Evolutionary conservation across 2,329 filamentous ascomycete species (phyloP), one percentile per base, ranked within the genome.

Genomic region (Tolypocladium guangdongense): DNA sequence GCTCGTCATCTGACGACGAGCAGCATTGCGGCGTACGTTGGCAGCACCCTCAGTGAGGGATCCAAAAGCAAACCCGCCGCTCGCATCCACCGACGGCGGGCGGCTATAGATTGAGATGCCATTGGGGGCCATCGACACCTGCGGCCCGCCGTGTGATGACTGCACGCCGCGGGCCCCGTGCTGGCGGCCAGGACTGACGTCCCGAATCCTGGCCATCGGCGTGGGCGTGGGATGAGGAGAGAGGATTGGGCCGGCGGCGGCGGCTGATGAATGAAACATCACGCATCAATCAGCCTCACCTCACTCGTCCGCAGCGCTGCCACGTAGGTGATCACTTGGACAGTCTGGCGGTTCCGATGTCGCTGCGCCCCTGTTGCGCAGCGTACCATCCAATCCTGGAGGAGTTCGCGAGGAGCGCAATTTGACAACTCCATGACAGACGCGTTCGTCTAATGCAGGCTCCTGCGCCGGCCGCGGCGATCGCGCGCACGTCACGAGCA

Each of bases 251-350:
- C 27, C 30, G 16, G 24, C 18, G 18, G 18, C 18, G 27, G 27
- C 43, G 27, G 16, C 43, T n/a, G n/a, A 32, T 20, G 43, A 18
- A 46, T 46, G 36, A 35, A 41, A 51, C 37, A 51, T 51, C 7
- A 18, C 14, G 37, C 36, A 46, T 45, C 52, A 50, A 46, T 45
- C 52, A 50, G 52, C 47, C 47, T 47, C 52, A 32, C 24, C 24
- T 46, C 24, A 16, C 43, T n/a, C 43, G 20, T 32, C 43, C 24
- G 18, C 8, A n/a, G 20, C 50, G 49, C 55, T 45, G 56, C 56
- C 56, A 58, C 56, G 56, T 58, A 56, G 46, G 52, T 24, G 55
- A 48, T 58, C 55, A 58, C 56, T 58, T 57, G 56, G 49, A 37
- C 38, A 32, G 43, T n/a, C 22, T 46, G 24, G 27, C 16, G 43